These are phyloP conservation scores for Rutstroemia sydowiana DNA, from an alignment of 2,329 filamentous ascomycete genomes.

Conservation along the genomic window DNA sequence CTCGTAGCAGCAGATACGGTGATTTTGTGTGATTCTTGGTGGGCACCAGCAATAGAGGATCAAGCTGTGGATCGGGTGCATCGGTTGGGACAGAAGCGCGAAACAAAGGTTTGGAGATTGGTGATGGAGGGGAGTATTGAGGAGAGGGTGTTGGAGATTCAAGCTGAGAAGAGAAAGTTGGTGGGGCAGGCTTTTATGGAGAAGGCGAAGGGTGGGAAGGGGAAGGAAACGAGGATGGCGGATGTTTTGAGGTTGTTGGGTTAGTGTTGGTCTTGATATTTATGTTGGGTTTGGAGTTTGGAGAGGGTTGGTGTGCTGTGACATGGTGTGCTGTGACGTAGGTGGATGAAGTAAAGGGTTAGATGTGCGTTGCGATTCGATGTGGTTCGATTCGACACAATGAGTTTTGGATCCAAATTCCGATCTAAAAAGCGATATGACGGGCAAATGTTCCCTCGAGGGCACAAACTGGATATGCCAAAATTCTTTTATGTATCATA, in stretches of 20 bases:
- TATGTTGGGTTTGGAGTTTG: not conserved
- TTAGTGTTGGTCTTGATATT: not conserved
- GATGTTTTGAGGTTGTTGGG: slow-evolving; percentile 42
- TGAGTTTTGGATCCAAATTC: too few relatives aligned
- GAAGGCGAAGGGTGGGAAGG: slow-evolving; percentile 49
- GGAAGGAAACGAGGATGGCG: slow-evolving; percentile 47
- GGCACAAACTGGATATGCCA: too few relatives aligned
- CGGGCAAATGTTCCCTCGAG: too few relatives aligned
- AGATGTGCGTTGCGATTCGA: too few relatives aligned
- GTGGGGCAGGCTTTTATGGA: slow-evolving; percentile 76
- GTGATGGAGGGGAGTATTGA: slow-evolving; percentile 77
- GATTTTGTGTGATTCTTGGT: slow-evolving; percentile 79
- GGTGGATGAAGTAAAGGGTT: too few relatives aligned
- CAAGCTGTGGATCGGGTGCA: slow-evolving; percentile 87
- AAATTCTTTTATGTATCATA: too few relatives aligned
- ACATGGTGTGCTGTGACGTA: too few relatives aligned
- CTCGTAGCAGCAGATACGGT: slow-evolving; percentile 81
- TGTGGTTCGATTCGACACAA: too few relatives aligned
- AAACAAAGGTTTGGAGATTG: slow-evolving; percentile 72
- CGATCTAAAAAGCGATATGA: too few relatives aligned
- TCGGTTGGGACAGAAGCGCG: slow-evolving; percentile 71
- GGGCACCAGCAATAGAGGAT: slow-evolving; percentile 88
- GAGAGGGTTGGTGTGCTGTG: not conserved
- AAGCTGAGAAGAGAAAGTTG: slow-evolving; percentile 69
- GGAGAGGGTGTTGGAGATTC: slow-evolving; percentile 70